Conservation (phyloP, 176 grass and related monocot genomes). For the Oryza meridionalis region DNA sequence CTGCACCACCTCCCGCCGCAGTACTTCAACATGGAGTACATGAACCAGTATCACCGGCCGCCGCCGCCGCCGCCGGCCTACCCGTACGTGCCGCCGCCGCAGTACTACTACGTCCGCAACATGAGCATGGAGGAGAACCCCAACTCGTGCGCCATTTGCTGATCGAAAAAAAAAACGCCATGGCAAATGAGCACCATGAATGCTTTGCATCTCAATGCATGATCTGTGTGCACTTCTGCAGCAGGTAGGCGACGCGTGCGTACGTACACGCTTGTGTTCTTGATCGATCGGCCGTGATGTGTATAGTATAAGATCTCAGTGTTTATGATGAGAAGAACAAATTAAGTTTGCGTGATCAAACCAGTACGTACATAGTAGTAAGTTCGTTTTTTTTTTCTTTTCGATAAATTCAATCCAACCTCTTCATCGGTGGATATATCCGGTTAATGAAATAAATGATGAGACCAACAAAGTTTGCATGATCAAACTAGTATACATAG, state of each 20-base stretch:
- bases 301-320: constrained; percentile 34
- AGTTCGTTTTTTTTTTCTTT: neutral
- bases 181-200: too few relatives aligned
- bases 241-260: neutral
- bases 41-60: constrained; percentile 59
- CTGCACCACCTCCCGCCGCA: constrained; percentile 21
- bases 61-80: constrained; percentile 19
- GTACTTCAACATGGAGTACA: constrained; percentile 45
- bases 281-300: neutral
- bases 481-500: too few relatives aligned
- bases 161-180: neutral
- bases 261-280: neutral
- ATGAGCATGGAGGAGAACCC: constrained; percentile 90
- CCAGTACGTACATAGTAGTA: constrained; percentile 15
- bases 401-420: neutral
- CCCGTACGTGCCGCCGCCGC: constrained; percentile 39
- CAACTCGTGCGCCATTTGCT: constrained; percentile 74
- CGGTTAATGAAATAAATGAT: too few relatives aligned
- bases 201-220: neutral
- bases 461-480: too few relatives aligned
- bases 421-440: neutral
- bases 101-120: constrained; percentile 57
- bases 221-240: neutral
- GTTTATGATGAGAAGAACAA: neutral
- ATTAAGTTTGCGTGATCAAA: neutral